Base-by-base conservation (phyloP, 805 yeast species). In the Lachancea thermotolerans region DNA sequence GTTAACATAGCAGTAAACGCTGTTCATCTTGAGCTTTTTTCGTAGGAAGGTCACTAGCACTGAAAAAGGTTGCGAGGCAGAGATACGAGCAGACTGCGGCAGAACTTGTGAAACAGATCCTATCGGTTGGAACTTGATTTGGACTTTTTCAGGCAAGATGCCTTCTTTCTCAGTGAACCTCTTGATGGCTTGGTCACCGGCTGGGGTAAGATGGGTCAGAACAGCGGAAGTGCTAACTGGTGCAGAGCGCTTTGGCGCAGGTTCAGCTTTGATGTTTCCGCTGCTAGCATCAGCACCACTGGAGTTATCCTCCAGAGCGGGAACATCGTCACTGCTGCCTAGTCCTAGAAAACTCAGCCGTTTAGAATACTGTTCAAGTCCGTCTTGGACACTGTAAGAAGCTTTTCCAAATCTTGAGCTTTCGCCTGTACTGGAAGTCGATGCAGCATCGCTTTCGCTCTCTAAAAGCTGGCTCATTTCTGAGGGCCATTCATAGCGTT, bases 1-100 rank as follows among this genome's bases (percentile, higher is more conserved):
- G 39, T 61, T 64, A 4, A 65, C 51, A 37, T 65, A 65, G 39
- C 67, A 61, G 40, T 55, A 56, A 3, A 62, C 56, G 31, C 54
- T 43, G 10, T 51, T 47, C 15, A 58, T 42, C 36, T 55, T 56
- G 36, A 63, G 30, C 39, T 50, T 51, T 41, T 48, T 50, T 36
- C 47, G 42, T 10, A 63, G 39, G 38, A 62, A 62, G 9, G 49
- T 32, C 4, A 55, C 41, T 1, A 63, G 39, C 37, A 54, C 47
- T 6, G 65, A 52, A 46, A 63, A 63, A 6, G 58, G 53, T 27
- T 62, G 64, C 3, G 52, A 40, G 4, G 60, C 48, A 11, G 62
- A 52, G 21, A 63, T 60, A 25, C 56, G 59, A 38, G 57, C 62
- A 1, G 53, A 51, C 6, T 59, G 44, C 1, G 66, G 67, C 2